Evolutionary conservation across 2,329 filamentous ascomycete genomes (phyloP).

Genomic region (Epichloe festucae): DNA sequence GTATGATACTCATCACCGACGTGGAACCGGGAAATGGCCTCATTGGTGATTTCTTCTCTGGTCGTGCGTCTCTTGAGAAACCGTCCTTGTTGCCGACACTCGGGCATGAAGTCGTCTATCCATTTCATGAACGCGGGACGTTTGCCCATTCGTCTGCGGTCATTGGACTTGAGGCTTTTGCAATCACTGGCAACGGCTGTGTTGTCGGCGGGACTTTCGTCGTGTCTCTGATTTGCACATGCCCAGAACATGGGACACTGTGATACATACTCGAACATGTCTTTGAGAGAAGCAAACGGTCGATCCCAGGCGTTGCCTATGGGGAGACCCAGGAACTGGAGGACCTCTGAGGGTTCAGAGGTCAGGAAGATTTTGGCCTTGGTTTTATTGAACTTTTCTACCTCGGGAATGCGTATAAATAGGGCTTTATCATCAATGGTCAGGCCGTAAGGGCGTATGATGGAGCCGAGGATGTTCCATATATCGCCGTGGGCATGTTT

Average conservation of each 20-base stretch:
- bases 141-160: constrained; percentile 40
- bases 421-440: constrained; percentile 51
- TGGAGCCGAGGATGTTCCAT: constrained; percentile 51
- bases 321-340: constrained; percentile 52
- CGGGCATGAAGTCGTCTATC: constrained; percentile 49
- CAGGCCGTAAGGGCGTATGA: constrained; percentile 52
- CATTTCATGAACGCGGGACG: constrained; percentile 48
- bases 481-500: constrained; percentile 60
- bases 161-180: constrained; percentile 36
- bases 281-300: constrained; percentile 40
- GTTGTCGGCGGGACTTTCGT: constrained; percentile 4
- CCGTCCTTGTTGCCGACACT: constrained; percentile 27
- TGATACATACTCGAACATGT: constrained; percentile 50
- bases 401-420: constrained; percentile 52
- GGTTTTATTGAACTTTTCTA: constrained; percentile 46
- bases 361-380: constrained; percentile 48
- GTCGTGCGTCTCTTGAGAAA: constrained; percentile 17
- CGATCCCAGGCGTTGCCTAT: constrained; percentile 30
- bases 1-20: constrained; percentile 30
- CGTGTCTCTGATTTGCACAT: constrained; percentile 8
- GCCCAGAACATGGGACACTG: constrained; percentile 46
- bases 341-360: constrained; percentile 36
- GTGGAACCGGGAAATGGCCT: constrained; percentile 40
- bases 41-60: constrained; percentile 34
- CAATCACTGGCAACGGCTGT: constrained; percentile 12